Evolutionary conservation across 2,329 filamentous ascomycete species (phyloP).

Genomic region (Phyllosticta citrichinensis): DNA sequence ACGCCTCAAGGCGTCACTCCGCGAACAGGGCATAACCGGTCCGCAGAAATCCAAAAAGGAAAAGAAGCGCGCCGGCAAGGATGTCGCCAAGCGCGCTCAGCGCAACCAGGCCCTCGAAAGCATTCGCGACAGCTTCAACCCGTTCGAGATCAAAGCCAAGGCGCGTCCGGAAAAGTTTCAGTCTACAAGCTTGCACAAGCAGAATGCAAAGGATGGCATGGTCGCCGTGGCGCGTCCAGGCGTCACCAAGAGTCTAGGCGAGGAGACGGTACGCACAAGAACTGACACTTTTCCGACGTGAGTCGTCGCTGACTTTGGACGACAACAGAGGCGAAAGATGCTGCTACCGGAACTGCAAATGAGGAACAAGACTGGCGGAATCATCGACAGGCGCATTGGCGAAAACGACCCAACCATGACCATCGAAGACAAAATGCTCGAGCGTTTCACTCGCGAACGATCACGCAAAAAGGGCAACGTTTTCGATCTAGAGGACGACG

Average conservation of each 20-base stretch:
- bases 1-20: slow-evolving; percentile 81
- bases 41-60: slow-evolving; percentile 95
- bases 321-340: slow-evolving; percentile 59
- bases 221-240: slow-evolving; percentile 65
- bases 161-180: slow-evolving; percentile 74
- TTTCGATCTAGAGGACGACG: slow-evolving; percentile 86
- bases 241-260: slow-evolving; percentile 73
- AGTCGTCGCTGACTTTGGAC: neutral
- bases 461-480: slow-evolving; percentile 65
- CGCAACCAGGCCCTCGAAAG: slow-evolving; percentile 67
- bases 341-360: slow-evolving; percentile 82
- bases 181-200: slow-evolving; percentile 57
- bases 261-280: slow-evolving; percentile 57
- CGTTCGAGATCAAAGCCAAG: slow-evolving; percentile 84
- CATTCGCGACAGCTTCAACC: slow-evolving; percentile 95
- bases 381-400: slow-evolving; percentile 87
- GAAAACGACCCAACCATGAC: slow-evolving; percentile 93
- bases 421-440: slow-evolving; percentile 81
- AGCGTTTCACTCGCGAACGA: slow-evolving; percentile 84
- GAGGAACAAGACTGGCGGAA: slow-evolving; percentile 82
- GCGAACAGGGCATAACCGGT: slow-evolving; percentile 80
- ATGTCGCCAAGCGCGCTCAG: slow-evolving; percentile 62
- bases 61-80: slow-evolving; percentile 64
- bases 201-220: slow-evolving; percentile 41
- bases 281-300: slow-evolving; percentile 5